phyloP scores from a whole-genome alignment of 176 grass and related monocot genomes.

The Phyllostachys edulis region DNA sequence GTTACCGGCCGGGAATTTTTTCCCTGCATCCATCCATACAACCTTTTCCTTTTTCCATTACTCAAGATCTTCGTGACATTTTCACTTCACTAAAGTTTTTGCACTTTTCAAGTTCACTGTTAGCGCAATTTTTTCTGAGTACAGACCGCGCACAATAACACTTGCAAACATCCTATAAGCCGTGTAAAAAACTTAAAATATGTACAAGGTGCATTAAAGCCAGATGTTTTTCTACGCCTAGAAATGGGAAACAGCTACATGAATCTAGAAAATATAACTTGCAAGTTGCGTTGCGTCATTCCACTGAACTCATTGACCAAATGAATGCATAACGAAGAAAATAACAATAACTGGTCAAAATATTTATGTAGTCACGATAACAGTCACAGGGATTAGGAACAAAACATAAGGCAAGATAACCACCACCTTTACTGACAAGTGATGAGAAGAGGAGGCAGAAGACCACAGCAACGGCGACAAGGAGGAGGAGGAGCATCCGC shows the following conservation, averaged over 20 bases:
- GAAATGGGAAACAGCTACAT: not conserved
- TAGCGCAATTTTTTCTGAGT: not conserved
- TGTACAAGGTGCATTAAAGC: not conserved
- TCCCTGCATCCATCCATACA: not conserved
- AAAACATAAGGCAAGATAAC: not conserved
- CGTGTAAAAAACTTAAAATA: not conserved
- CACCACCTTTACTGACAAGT: conserved; percentile 68
- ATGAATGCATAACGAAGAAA: not conserved
- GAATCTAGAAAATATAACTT: not conserved
- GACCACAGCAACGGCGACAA: conserved; percentile 41
- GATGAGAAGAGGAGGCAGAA: conserved; percentile 60
- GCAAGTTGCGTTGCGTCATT: conserved; percentile 21
- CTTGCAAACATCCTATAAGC: not conserved
- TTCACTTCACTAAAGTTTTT: conserved; percentile 12
- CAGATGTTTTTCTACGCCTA: not conserved
- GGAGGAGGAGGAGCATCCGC: conserved; percentile 71
- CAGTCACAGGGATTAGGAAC: not conserved
- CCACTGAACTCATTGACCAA: not conserved
- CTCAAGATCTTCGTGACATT: not conserved
- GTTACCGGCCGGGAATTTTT: no score
- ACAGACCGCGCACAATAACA: not conserved
- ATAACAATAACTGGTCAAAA: not conserved
- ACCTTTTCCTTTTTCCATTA: not conserved
- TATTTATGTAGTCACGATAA: conserved; percentile 19
- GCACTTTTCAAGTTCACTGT: not conserved